Evolutionary conservation across 1,139 yeast species (phyloP), one percentile per base, ranked within the genome.

Genomic region (Blastobotrys illinoisensis): DNA sequence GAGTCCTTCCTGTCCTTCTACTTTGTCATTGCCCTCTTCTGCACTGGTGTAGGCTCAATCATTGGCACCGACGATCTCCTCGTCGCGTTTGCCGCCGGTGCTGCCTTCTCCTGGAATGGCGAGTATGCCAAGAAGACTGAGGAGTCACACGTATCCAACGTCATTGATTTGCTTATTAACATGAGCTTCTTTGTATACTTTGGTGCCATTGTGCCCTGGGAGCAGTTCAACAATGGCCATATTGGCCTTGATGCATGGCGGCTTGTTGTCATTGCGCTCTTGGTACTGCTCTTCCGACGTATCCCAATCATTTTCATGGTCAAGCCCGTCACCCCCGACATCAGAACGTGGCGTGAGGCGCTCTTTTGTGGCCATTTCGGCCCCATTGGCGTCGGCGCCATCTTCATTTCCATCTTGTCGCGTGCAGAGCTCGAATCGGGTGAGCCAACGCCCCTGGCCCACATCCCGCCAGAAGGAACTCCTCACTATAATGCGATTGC

Each of bases 321-420:
- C 54, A 88, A 88, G 66, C 89, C 91, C 0, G 68, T 91, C 14
- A 86, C 88, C n/a, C 97, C 98, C 0, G 98, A 91, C 69, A 82
- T 93, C 47, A 83, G 88, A 63, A 83, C 93, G 40, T 91, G 98
- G 97, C 81, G 96, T 71, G 98, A 93, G 67, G 97, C 97, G 0
- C 67, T 93, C 6, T 90, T 93, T 67, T 91, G 96, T 70, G 98
- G 98, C 20, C 98, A 93, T 73, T 93, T 93, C 70, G 99, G 99
- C 48, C 99, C 99, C 9, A 89, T 93, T 67, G 99, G 99, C 54
- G 99, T 93, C 9, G 98, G 98, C 60, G 98, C 98, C 1, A 81
- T 93, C 19, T 93, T 88, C 72, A 96, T 96, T 19, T 84, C 91
- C 13, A 86, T 93, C 56, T 74, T 91, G 62, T 93, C 97, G 1